Base-by-base conservation (phyloP, 1,139 yeast species). In the Zygotorulaspora mrakii region DNA sequence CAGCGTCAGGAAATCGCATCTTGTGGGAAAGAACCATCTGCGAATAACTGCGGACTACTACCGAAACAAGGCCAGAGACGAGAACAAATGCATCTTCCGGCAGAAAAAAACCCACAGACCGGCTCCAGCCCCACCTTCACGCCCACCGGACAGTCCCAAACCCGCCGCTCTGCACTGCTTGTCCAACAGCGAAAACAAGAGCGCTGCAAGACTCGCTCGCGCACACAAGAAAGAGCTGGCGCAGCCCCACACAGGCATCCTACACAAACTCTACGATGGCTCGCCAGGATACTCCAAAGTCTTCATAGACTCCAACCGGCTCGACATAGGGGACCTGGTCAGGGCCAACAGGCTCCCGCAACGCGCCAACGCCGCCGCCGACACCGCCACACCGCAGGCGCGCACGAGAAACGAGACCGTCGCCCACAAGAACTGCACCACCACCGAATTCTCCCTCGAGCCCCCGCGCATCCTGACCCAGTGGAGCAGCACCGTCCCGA, bases 1-100 rank as follows among this genome's bases (percentile, higher is more conserved):
- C 59, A 83, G 94, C 65, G 96, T 88, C 39, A 68, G 96, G 31
- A 81, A 83, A 56, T 81, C 89, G 30, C 97, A 89, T 63, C 66
- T 85, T 36, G 68, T 75, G 35, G 97, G 97, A 10, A 77, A 77
- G 54, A 82, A 84, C 59, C 97, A 89, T 61, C 70, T 85, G 37
- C 74, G 76, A 50, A 72, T 76, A 44, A 86, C 84, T 45, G 79
- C 88, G 44, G 84, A 82, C 46, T 88, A 86, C 66, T 88, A 84
- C 40, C 43, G 58, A 21, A 57, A 57, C 39, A 46, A 54, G 47
- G 48, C 48, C 20, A 35, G 31, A 16, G 41, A 40, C 8, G 28
- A 31, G 17, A 14, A 25, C 24, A 24, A 35, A 27, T 14, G 33
- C 25, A 18, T 24, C 28, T 35, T 16, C 27, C 33, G 17, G 16